Percentiles rank a stretch among this genome's conserved stretches.
Evolutionary conservation across 352 stramenopile genomes (phyloP).

Genomic region (Phytopythium litorale): DNA sequence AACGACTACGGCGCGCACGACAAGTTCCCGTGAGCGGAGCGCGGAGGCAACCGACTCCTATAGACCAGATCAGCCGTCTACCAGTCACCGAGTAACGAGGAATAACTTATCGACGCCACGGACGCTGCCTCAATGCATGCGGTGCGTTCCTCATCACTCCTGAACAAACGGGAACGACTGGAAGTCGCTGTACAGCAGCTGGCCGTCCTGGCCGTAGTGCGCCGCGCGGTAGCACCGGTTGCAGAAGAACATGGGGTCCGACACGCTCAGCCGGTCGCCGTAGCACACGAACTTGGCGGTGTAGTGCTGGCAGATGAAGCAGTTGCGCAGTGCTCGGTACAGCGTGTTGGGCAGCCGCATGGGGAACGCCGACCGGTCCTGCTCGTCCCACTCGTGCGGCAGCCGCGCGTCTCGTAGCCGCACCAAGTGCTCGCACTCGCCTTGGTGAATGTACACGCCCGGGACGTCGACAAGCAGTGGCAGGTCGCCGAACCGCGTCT

Average conservation of each 20-base stretch:
- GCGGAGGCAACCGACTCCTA: not conserved
- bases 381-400: conserved; percentile 43
- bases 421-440: conserved; percentile 73
- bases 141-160: conserved; percentile 23
- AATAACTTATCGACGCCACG: conserved; percentile 4
- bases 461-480: conserved; percentile 50
- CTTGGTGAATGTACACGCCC: conserved; percentile 70
- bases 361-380: conserved; percentile 34
- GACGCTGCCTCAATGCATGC: not conserved
- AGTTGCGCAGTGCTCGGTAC: conserved; percentile 52
- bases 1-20: conserved; percentile 74
- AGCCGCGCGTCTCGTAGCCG: conserved; percentile 61
- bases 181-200: conserved; percentile 66
- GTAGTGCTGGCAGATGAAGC: conserved; percentile 70
- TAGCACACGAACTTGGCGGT: conserved; percentile 79
- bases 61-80: not conserved
- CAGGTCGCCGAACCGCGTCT: conserved; percentile 45
- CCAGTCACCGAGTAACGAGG: not conserved
- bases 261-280: conserved; percentile 51
- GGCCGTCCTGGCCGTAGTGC: conserved; percentile 52
- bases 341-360: conserved; percentile 56
- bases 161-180: conserved; percentile 70
- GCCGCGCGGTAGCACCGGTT: conserved; percentile 64
- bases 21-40: conserved; percentile 60
- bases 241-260: conserved; percentile 80